These are phyloP conservation scores for Salinomyces thailandicus DNA, from an alignment of 2,329 filamentous ascomycete species.

Conservation along the genomic window DNA sequence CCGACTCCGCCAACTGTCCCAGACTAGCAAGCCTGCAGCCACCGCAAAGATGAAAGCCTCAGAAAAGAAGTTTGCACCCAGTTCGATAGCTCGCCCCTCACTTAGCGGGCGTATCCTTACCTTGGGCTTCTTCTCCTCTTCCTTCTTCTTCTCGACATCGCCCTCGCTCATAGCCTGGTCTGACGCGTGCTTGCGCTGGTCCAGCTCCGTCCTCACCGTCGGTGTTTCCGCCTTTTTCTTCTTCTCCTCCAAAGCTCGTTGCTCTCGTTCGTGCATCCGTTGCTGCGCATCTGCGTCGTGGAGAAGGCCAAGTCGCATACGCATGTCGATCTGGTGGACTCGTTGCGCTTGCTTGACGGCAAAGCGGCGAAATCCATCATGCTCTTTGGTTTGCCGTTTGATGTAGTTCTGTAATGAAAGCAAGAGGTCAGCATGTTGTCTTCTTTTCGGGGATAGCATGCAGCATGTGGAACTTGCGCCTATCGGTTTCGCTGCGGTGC, in stretches of 20 bases:
- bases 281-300: slow-evolving; percentile 50
- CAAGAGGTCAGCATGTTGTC: too few species aligned
- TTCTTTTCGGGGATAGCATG: background rate
- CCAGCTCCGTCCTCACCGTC: slow-evolving; percentile 52
- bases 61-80: slow-evolving; percentile 58
- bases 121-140: slow-evolving; percentile 33
- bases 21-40: slow-evolving; percentile 51
- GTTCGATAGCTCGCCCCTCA: slow-evolving; percentile 58
- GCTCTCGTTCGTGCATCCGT: slow-evolving; percentile 42
- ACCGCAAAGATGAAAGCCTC: slow-evolving; percentile 58
- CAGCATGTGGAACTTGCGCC: slow-evolving; percentile 41
- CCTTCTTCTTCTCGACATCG: slow-evolving; percentile 26
- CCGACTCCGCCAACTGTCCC: slow-evolving; percentile 51
- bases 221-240: slow-evolving; percentile 40
- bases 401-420: slow-evolving; percentile 50
- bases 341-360: slow-evolving; percentile 54
- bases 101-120: slow-evolving; percentile 51
- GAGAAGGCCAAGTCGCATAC: slow-evolving; percentile 53
- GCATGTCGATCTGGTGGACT: slow-evolving; percentile 58
- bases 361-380: slow-evolving; percentile 52
- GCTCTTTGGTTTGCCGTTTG: slow-evolving; percentile 57
- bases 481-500: slow-evolving; percentile 58
- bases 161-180: slow-evolving; percentile 37
- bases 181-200: slow-evolving; percentile 48
- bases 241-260: slow-evolving; percentile 45